Evolutionary conservation across 208 protist genomes (phyloP), one percentile per base, ranked within the genome.

Genomic region (Leptomonas seymouri): DNA sequence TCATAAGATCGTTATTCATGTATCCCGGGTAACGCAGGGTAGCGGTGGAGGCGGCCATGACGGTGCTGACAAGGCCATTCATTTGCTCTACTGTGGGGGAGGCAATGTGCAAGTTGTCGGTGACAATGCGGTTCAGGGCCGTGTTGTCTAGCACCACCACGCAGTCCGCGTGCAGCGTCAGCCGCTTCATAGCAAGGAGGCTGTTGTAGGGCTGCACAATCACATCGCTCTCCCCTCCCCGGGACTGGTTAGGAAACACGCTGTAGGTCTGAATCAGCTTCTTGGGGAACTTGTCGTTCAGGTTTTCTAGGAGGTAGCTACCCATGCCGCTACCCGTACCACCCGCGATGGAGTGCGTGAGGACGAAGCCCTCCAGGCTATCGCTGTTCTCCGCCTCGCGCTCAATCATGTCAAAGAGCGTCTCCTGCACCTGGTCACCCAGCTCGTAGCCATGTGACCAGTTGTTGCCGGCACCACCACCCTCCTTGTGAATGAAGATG

Each of bases 181-280:
- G 86, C 27, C 99, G 86, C 80, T 99, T 99, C 21, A 99, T 89
- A n/a, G 99, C 99, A 5, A 99, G 83, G 11, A 99, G 64, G 21
- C 97, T 98, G 78, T 99, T 99, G 87, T 99, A 99, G n/a, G 99
- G 98, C 83, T 99, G 98, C 39, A 99, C 99, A 59, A 99, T 99
- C 14, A 99, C 97, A 66, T 99, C 98, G 58, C 76, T 90, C 45
- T 90, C 86, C 15, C 84, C 87, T 8, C 80, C 84, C 36, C 79
- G 80, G 7, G 85, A 86, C 57, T 93, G 78, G 71, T 94, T 91
- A 5, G 99, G 99, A 75, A 99, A 99, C 16, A 99, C 99, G 36
- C 96, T 99, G 84, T 99, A 99, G 4, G 99, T 99, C 78, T 99
- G 97, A 45, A 99, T 97, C 5, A 99, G 78, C 85, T 99, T 99